Evolutionary conservation across 495 filamentous ascomycete species (phyloP).

Genomic region (Daldinia grandis): DNA sequence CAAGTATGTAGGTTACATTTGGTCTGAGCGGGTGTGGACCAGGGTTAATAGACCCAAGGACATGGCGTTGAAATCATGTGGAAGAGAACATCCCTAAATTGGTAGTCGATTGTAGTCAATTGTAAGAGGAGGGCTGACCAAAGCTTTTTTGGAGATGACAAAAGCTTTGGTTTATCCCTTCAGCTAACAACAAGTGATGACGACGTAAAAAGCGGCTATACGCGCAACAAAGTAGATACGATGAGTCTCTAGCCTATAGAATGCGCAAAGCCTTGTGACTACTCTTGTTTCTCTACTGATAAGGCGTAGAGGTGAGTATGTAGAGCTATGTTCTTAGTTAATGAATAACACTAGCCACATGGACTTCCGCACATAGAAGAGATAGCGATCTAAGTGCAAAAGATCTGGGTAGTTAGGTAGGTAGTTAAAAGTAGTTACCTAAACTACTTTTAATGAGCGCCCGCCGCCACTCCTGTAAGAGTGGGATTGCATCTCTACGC

Average conservation of each 20-base stretch:
- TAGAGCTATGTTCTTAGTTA: not conserved
- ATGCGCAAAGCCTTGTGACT: not conserved
- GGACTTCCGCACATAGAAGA: not conserved
- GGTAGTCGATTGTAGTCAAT: slow-evolving; percentile 23
- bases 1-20: slow-evolving; percentile 22
- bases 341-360: not conserved
- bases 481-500: not conserved
- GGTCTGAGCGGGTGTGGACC: slow-evolving; percentile 26
- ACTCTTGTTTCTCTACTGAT: not conserved
- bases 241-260: not conserved
- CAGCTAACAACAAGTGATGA: slow-evolving; percentile 9
- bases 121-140: slow-evolving; percentile 14
- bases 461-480: not conserved
- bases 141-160: slow-evolving; percentile 19
- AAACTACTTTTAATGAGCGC: slow-evolving; percentile 1
- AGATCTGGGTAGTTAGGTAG: not conserved
- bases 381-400: slow-evolving; percentile 11
- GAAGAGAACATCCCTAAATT: slow-evolving; percentile 38
- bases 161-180: slow-evolving; percentile 21
- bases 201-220: slow-evolving; percentile 19
- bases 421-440: not conserved
- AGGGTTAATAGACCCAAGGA: slow-evolving; percentile 37
- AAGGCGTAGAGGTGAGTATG: not conserved
- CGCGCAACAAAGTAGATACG: not conserved
- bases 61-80: slow-evolving; percentile 37